These are phyloP conservation scores for Yamadazyma triangularis DNA, from an alignment of 1,139 yeast genomes.

Conservation along the genomic window DNA sequence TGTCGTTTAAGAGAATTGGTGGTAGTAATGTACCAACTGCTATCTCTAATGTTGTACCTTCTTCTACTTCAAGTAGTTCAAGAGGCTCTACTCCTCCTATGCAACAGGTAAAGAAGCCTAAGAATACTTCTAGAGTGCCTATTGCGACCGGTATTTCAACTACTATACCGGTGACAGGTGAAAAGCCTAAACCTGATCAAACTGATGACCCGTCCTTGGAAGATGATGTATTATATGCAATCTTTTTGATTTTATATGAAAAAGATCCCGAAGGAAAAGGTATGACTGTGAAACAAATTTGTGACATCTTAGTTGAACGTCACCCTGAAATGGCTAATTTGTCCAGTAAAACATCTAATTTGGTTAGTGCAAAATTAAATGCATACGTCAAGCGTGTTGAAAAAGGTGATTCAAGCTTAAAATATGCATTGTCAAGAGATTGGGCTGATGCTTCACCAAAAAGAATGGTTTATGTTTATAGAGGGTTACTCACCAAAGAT, in stretches of 20 bases:
- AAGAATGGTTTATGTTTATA: constrained; percentile 81
- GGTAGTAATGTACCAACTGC: neutral
- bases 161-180: constrained; percentile 76
- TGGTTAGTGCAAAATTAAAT: constrained; percentile 75
- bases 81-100: constrained; percentile 28
- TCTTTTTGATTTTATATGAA: constrained; percentile 65
- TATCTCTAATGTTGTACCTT: constrained; percentile 14
- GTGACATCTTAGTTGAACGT: constrained; percentile 65
- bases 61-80: constrained; percentile 18
- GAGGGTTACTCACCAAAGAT: constrained; percentile 70
- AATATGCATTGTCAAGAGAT: constrained; percentile 73
- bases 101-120: constrained; percentile 26
- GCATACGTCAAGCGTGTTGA: constrained; percentile 82
- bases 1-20: constrained; percentile 5
- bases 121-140: constrained; percentile 40
- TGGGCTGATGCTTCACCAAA: constrained; percentile 90
- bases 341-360: constrained; percentile 74
- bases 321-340: constrained; percentile 81
- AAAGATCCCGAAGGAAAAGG: constrained; percentile 66
- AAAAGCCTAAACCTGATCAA: constrained; percentile 67
- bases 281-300: constrained; percentile 81
- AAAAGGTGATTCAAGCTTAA: constrained; percentile 67
- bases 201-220: constrained; percentile 59
- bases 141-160: constrained; percentile 73
- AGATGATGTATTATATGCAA: constrained; percentile 72